Evolutionary conservation across 106 monocot genomes (phyloP).

Genomic region (Alisma plantagoaquatica): DNA sequence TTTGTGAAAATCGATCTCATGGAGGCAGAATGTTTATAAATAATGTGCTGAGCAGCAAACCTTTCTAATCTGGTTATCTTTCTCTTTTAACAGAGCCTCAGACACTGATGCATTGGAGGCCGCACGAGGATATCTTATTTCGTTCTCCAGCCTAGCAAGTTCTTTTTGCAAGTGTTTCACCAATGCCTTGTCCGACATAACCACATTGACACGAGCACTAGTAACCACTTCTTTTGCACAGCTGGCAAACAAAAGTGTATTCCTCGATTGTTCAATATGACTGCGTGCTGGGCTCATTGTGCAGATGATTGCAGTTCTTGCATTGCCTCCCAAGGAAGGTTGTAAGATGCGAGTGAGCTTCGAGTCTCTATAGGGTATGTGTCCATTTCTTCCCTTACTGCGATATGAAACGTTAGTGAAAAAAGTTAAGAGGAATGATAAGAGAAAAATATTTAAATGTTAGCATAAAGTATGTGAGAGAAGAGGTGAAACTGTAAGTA

Average conservation of each 20-base stretch:
- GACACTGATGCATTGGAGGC: slow-evolving; percentile 17
- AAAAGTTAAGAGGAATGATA: no score
- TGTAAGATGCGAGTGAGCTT: slow-evolving; percentile 95
- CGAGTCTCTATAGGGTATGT: slow-evolving; percentile 95
- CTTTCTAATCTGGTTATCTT: slow-evolving; percentile 67
- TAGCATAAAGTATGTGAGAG: no score
- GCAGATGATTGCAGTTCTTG: slow-evolving; percentile 94
- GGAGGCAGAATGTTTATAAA: no score
- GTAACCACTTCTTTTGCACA: slow-evolving; percentile 96
- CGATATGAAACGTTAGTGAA: no score
- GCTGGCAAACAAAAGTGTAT: slow-evolving; percentile 91
- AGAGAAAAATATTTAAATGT: no score
- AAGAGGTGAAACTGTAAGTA: no score
- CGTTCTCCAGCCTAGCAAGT: slow-evolving; percentile 77
- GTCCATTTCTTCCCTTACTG: slow-evolving; percentile 91
- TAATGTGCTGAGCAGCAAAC: slow-evolving; percentile 11
- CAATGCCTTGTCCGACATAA: slow-evolving; percentile 92
- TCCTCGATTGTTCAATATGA: slow-evolving; percentile 88
- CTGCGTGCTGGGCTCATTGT: slow-evolving; percentile 87
- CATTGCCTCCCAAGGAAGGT: slow-evolving; percentile 85
- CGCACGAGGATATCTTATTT: slow-evolving; percentile 43
- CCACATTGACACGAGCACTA: slow-evolving; percentile 87
- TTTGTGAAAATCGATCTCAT: no score
- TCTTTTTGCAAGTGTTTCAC: slow-evolving; percentile 94
- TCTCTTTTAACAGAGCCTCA: slow-evolving; percentile 60